These are phyloP conservation scores for Didymella arachidicola DNA, from an alignment of 2,329 filamentous ascomycete species.

Conservation along the genomic window DNA sequence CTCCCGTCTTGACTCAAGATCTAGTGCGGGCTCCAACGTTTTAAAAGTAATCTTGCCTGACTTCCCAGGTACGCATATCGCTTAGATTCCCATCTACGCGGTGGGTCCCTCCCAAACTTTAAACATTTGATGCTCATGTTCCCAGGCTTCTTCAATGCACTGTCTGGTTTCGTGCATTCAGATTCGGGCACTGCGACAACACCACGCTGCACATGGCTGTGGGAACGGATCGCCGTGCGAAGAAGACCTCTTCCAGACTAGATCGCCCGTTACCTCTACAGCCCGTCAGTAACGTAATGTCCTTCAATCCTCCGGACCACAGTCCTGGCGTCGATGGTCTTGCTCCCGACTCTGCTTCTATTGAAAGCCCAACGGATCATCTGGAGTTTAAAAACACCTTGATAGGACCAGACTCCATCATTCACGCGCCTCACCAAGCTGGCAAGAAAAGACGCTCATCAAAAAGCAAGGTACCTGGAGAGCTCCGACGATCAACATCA, in stretches of 20 bases:
- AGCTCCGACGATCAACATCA: slow-evolving; percentile 55
- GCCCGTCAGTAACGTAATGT: slow-evolving; percentile 46
- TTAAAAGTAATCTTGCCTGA: slow-evolving; percentile 41
- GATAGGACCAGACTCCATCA: slow-evolving; percentile 27
- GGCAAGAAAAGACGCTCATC: slow-evolving; percentile 50
- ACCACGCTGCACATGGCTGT: slow-evolving; percentile 50
- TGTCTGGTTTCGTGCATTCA: slow-evolving; percentile 32
- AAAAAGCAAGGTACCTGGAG: slow-evolving; percentile 51
- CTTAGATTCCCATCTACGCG: slow-evolving; percentile 31
- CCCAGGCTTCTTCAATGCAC: slow-evolving; percentile 42
- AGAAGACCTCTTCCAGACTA: slow-evolving; percentile 45
- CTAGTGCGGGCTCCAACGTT: slow-evolving; percentile 50
- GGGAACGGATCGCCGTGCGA: slow-evolving; percentile 47
- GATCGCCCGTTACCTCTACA: slow-evolving; percentile 45
- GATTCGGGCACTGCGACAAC: slow-evolving; percentile 39
- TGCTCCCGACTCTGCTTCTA: slow-evolving; percentile 33
- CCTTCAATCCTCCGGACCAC: slow-evolving; percentile 43
- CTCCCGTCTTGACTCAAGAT: slow-evolving; percentile 40
- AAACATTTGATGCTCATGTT: slow-evolving; percentile 42
- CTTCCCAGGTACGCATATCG: slow-evolving; percentile 40
- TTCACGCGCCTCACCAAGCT: slow-evolving; percentile 35
- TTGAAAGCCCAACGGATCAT: slow-evolving; percentile 34
- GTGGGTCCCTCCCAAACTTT: slow-evolving; percentile 35
- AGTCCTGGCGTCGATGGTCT: slow-evolving; percentile 39
- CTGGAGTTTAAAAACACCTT: slow-evolving; percentile 31